Base-by-base conservation (phyloP, 1,284 basidiomycete species). In the Pseudozyma thailandica region DNA sequence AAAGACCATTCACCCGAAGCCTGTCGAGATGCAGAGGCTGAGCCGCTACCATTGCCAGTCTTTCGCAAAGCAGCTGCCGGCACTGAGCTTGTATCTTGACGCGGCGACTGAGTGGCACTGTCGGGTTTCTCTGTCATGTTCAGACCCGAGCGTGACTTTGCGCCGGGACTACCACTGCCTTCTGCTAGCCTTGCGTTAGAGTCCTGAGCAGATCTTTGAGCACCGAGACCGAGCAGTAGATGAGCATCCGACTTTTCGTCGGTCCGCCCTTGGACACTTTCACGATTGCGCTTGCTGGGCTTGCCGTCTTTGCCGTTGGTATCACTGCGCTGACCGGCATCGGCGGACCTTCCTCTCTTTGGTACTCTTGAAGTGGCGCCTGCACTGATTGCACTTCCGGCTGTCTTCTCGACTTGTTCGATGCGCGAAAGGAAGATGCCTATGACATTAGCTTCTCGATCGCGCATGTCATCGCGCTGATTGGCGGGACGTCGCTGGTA, bases 381-480 rank as follows among this genome's bases (percentile, higher is more conserved):
- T 12, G n/a, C 26, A 20, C 33, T 12, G 10, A 37, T 31, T 7
- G 51, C 21, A 7, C 23, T 26, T 15, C 25, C 37, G 15, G 35
- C 46, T 37, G 43, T 35, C 47, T 63, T 65, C 26, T 63, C 50
- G 12, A 68, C 51, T 50, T 75, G 61, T 27, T 78, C 76, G 15
- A 76, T 50, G 16, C 60, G 46, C 18, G 61, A 55, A 9, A 75
- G 50, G 37, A 78, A 78, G 54, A 78, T 61, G 27, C 58, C 56
- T 23, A 78, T 63, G 31, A 78, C 77, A 9, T 59, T 60, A 28
- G 54, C 62, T 51, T 78, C 76, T 37, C 75, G 59, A 18, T 77
- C 75, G 31, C 72, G 65, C 74, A 77, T 75, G 30, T 77, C 76
- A 45, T 78, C 76, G 33, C 61, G 55, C 15, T 47, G 53, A 18